Conservation (phyloP, 805 yeast genomes). For the Teunomyces atbi region DNA sequence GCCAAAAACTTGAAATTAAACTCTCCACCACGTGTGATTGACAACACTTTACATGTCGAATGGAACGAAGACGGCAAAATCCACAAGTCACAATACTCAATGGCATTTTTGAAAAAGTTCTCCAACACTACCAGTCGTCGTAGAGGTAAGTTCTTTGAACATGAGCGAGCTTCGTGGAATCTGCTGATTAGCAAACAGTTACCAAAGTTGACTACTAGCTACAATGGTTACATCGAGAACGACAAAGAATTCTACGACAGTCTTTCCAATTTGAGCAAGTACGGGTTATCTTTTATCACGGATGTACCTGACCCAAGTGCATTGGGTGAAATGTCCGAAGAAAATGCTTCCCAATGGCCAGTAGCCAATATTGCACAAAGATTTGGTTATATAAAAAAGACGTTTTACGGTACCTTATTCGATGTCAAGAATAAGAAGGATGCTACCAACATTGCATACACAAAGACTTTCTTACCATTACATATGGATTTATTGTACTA, state of each 20-base stretch:
- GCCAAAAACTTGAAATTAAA: slow-evolving; percentile 34
- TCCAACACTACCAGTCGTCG: slow-evolving; percentile 32
- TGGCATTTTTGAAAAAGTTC: slow-evolving; percentile 46
- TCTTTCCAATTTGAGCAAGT: slow-evolving; percentile 47
- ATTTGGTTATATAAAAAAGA: slow-evolving; percentile 66
- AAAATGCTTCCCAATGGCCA: slow-evolving; percentile 41
- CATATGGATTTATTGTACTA: slow-evolving; percentile 78
- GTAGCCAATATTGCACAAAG: slow-evolving; percentile 41
- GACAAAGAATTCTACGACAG: slow-evolving; percentile 34
- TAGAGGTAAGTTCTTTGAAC: slow-evolving; percentile 35
- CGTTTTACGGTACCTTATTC: slow-evolving; percentile 71
- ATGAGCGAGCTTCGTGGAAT: slow-evolving; percentile 40
- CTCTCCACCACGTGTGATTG: slow-evolving; percentile 29
- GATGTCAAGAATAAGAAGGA: slow-evolving; percentile 52
- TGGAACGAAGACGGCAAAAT: slow-evolving; percentile 31
- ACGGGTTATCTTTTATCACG: slow-evolving; percentile 58
- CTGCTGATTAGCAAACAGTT: slow-evolving; percentile 3
- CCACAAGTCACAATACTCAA: slow-evolving; percentile 39
- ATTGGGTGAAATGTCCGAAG: slow-evolving; percentile 35
- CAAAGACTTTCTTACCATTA: slow-evolving; percentile 61
- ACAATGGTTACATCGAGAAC: slow-evolving; percentile 33
- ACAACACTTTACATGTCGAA: slow-evolving; percentile 38
- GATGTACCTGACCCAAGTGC: slow-evolving; percentile 45
- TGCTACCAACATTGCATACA: slow-evolving; percentile 70
- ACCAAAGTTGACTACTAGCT: slow-evolving; percentile 26